phyloP scores from a whole-genome alignment of 805 yeast species.

The Saccharomycodes ludwigii region DNA sequence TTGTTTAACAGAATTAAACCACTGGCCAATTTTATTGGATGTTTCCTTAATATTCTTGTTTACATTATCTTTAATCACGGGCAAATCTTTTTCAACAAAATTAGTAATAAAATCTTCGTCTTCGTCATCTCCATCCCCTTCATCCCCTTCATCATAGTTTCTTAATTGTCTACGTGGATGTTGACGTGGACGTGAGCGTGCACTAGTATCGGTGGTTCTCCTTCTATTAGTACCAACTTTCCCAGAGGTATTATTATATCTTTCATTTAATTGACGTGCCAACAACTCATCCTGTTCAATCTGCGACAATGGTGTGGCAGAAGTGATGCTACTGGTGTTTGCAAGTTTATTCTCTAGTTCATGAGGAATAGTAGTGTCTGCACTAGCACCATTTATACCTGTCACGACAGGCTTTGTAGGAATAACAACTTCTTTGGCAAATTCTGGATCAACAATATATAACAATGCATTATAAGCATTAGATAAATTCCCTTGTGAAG shows the following conservation, averaged over 20 bases:
- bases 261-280: constrained; percentile 69
- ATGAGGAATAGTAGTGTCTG: too few relatives aligned
- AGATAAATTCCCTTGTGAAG: constrained; percentile 69
- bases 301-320: constrained; percentile 24
- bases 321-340: constrained; percentile 21
- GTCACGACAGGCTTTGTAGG: constrained; percentile 24
- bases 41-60: constrained; percentile 75
- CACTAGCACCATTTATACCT: too few relatives aligned
- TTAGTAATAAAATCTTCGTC: constrained; percentile 43
- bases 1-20: constrained; percentile 67
- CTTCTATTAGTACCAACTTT: constrained; percentile 7
- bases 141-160: constrained; percentile 7
- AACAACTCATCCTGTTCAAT: constrained; percentile 63
- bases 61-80: constrained; percentile 54
- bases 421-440: constrained; percentile 36
- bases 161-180: constrained; percentile 18
- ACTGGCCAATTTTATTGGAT: constrained; percentile 56
- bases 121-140: constrained; percentile 21
- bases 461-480: constrained; percentile 83
- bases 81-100: constrained; percentile 42
- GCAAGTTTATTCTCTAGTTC: too few relatives aligned
- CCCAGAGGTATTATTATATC: constrained; percentile 28
- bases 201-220: constrained; percentile 5
- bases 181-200: constrained; percentile 17
- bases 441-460: constrained; percentile 62